A percentile compares a stretch with the other conserved stretches of the same genome.
These are phyloP conservation scores for Ogataea minuta DNA, from an alignment of 805 yeast species.

Conservation along the genomic window DNA sequence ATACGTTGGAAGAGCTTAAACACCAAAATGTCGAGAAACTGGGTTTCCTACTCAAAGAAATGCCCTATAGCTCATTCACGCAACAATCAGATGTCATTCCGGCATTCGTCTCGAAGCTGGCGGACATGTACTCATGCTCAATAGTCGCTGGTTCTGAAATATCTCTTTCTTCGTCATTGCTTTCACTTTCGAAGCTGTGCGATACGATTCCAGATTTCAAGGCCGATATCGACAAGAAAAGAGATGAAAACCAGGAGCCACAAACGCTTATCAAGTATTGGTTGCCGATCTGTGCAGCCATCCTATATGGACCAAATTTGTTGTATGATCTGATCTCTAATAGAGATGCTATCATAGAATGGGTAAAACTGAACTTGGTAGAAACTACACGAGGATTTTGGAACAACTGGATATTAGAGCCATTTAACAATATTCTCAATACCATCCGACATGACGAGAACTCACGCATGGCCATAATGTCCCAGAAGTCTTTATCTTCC, in stretches of 20 bases:
- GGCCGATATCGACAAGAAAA: not conserved
- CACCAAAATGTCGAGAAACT: slow-evolving; percentile 34
- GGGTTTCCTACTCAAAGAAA: slow-evolving; percentile 36
- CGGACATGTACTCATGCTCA: not conserved
- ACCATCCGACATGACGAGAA: slow-evolving; percentile 84
- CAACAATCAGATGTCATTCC: not conserved
- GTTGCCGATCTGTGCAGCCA: slow-evolving; percentile 41
- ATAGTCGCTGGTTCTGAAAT: not conserved
- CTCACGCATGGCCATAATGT: slow-evolving; percentile 70
- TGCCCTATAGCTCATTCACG: slow-evolving; percentile 29
- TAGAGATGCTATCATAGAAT: slow-evolving; percentile 50
- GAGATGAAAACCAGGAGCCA: slow-evolving; percentile 37
- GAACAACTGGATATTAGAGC: slow-evolving; percentile 81
- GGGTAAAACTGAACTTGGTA: slow-evolving; percentile 57
- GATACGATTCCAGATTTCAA: slow-evolving; percentile 9
- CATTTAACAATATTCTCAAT: slow-evolving; percentile 64
- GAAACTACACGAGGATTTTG: slow-evolving; percentile 69
- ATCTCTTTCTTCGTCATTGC: slow-evolving; percentile 14
- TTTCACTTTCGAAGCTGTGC: slow-evolving; percentile 9
- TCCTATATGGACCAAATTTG: slow-evolving; percentile 55
- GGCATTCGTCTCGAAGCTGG: slow-evolving; percentile 1
- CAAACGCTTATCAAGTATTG: slow-evolving; percentile 53
- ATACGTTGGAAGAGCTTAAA: slow-evolving; percentile 22
- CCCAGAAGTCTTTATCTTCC: slow-evolving; percentile 72
- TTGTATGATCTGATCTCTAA: slow-evolving; percentile 45